Evolutionary conservation across 2,329 filamentous ascomycete genomes (phyloP), one percentile per base, ranked within the genome.

Genomic region (Ustulina deusta): DNA sequence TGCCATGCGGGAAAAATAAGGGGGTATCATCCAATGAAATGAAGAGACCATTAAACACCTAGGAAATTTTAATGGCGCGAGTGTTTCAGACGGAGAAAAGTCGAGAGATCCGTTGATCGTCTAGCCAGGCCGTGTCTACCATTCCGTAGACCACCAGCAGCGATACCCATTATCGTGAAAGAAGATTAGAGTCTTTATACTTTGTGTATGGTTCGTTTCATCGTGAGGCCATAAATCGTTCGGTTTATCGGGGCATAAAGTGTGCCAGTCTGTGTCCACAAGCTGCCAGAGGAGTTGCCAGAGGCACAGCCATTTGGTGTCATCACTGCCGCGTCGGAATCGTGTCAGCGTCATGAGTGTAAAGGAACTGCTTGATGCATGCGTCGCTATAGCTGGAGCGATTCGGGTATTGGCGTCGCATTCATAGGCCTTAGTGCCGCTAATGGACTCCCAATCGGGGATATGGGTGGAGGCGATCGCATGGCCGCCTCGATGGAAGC

Each of bases 401-500:
- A n/a, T 66, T 68, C 68, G 11, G 69, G 68, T 27, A 65, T 61
- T 20, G 69, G 57, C 13, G 44, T 49, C 40, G 36, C 59, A 40
- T 34, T 65, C 22, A 69, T 22, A 38, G 66, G 68, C 54, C 38
- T 70, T 51, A 66, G 55, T 58, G 69, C 68, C 51, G 59, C 25
- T 44, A 73, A 55, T 27, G 74, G 74, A 65, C 72, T 75, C 20
- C 69, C 70, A 34, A 74, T 61, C 17, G 75, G 74, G 29, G 74
- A 73, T 66, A 76, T 77, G 15, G 80, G 77, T 29, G 79, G 76
- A 17, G 80, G 77, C 56, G 78, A 79, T 25, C 82, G 80, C 84
- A 89, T 88, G 68, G 86, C 80, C 71, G 81, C 82, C 77, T 90
- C 89, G 73, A 90, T 86, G 7, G 86, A 89, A n/a, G 87, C 86